Conservation (phyloP, 495 filamentous ascomycete genomes). For the Podospora australis region DNA sequence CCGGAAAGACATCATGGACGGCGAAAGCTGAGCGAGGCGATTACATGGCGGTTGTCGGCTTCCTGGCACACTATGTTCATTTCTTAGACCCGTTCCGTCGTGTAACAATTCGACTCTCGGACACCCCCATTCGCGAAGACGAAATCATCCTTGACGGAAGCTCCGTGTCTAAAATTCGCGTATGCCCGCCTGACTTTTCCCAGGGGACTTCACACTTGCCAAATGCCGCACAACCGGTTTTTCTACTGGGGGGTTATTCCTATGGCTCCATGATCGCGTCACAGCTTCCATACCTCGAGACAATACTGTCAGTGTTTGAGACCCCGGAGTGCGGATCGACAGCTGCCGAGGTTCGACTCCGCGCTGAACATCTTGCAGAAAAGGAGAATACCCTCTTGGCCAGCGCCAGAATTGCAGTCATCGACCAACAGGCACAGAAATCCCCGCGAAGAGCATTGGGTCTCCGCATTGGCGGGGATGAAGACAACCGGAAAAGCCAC, state of each 20-base stretch:
- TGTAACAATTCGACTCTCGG: not conserved
- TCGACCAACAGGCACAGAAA: conserved; percentile 14
- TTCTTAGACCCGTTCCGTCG: conserved; percentile 27
- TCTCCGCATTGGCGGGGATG: conserved; percentile 35
- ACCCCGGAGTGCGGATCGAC: conserved; percentile 43
- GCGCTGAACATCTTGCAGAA: conserved; percentile 56
- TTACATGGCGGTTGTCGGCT: conserved; percentile 72
- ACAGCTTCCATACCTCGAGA: conserved; percentile 56
- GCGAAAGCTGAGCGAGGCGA: conserved; percentile 72
- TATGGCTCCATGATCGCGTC: conserved; percentile 80
- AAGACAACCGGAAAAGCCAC: conserved; percentile 27
- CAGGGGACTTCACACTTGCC: not conserved
- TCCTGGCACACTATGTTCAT: conserved; percentile 66
- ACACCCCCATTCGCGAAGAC: not conserved
- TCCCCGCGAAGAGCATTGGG: conserved; percentile 28
- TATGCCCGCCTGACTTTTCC: conserved; percentile 2
- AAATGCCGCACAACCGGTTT: conserved; percentile 14
- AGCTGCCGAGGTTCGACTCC: conserved; percentile 57
- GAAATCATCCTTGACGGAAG: not conserved
- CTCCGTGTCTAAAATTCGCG: not conserved
- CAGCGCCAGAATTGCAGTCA: conserved; percentile 16
- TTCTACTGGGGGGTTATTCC: conserved; percentile 80
- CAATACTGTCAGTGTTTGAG: conserved; percentile 54
- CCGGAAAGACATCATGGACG: conserved; percentile 79
- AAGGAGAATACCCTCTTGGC: conserved; percentile 41